Percentiles rank a stretch among this genome's conserved stretches.
Evolutionary conservation across 192 early-diverging fungal genomes (phyloP).

Genomic region (Coemansia sp.): DNA sequence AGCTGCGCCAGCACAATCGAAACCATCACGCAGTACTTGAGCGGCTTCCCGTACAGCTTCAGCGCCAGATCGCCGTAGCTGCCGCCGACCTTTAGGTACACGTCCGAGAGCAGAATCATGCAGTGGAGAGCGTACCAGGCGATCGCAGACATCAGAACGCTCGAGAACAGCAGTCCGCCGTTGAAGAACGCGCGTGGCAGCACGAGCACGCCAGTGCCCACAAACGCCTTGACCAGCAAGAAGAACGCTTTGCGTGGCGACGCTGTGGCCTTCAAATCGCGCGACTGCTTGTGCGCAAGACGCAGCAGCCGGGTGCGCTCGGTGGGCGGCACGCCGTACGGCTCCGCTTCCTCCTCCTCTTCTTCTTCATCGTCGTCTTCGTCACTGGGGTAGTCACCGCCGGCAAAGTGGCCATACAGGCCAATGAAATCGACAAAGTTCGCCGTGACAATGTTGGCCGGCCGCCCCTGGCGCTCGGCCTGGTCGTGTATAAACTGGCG

Average conservation of each 20-base stretch:
- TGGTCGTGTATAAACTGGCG: slow-evolving; percentile 77
- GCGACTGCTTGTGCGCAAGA: slow-evolving; percentile 14
- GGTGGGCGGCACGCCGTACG: neutral
- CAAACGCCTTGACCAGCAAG: slow-evolving; percentile 75
- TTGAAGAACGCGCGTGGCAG: slow-evolving; percentile 72
- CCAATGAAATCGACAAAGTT: slow-evolving; percentile 94
- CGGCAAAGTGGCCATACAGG: slow-evolving; percentile 91
- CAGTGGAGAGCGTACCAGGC: slow-evolving; percentile 61
- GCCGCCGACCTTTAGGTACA: slow-evolving; percentile 56
- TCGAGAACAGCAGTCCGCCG: slow-evolving; percentile 66
- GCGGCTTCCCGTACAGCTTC: slow-evolving; percentile 57
- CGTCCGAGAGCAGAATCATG: slow-evolving; percentile 64
- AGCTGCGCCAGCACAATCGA: slow-evolving; percentile 74
- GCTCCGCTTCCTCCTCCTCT: slow-evolving; percentile 54
- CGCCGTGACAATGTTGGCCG: slow-evolving; percentile 68
- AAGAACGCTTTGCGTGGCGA: slow-evolving; percentile 70
- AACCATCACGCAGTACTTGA: slow-evolving; percentile 62
- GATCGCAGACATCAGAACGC: slow-evolving; percentile 52
- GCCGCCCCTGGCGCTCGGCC: slow-evolving; percentile 59
- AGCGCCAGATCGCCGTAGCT: slow-evolving; percentile 68
- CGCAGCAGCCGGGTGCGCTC: slow-evolving; percentile 21
- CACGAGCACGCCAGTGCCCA: slow-evolving; percentile 74
- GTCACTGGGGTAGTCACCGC: slow-evolving; percentile 83
- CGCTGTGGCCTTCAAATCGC: slow-evolving; percentile 53
- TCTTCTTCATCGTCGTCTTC: slow-evolving; percentile 63